Base-by-base conservation (phyloP, 805 yeast species). In the Lipomyces yamadae region DNA sequence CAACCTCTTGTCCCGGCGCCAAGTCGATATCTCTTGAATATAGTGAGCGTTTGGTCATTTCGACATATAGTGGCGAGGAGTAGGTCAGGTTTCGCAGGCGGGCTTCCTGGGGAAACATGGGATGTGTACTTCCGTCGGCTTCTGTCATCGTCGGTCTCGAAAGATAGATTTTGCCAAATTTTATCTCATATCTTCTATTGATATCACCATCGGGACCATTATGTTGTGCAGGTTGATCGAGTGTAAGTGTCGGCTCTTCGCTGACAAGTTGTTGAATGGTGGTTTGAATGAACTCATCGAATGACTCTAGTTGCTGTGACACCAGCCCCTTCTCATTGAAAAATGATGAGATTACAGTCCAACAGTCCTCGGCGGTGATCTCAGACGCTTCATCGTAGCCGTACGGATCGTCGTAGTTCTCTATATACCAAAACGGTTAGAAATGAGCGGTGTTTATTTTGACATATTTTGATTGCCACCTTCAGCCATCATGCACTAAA, bases 121-220 rank as follows among this genome's bases (percentile, higher is more conserved):
- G 96, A 75, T 92, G 94, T n/a, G 98, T 94, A n/a, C 97, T 92
- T 82, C 99, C 99, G 81, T 95, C 99, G 18, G 98, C 97, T 81
- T 95, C 99, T 29, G 98, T 96, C 86, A 95, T 97, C 59, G 97
- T 92, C 57, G 99, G 99, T 75, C 93, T 90, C 33, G 98, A 92
- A 72, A 95, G 87, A 79, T 90, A 95, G 75, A 96, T 95, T 78
- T 94, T 96, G 72, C 99, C 99, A 80, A 95, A 95, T n/a, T 93
- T 88, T 77, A 95, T 95, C 79, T 94, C 98, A 75, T 92, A 96
- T 72, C 98, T 86, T 80, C 92, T 89, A 79, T 91, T 92, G 73
- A 91, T 86, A 77, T 92, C 90, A 78, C 95, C 99, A 65, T 86
- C 85, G 73, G 93, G 97, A 48, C 93, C 87, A 2, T 96, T 88